phyloP scores from a whole-genome alignment of 441 rosid genomes.

The Macaranga tanarius region DNA sequence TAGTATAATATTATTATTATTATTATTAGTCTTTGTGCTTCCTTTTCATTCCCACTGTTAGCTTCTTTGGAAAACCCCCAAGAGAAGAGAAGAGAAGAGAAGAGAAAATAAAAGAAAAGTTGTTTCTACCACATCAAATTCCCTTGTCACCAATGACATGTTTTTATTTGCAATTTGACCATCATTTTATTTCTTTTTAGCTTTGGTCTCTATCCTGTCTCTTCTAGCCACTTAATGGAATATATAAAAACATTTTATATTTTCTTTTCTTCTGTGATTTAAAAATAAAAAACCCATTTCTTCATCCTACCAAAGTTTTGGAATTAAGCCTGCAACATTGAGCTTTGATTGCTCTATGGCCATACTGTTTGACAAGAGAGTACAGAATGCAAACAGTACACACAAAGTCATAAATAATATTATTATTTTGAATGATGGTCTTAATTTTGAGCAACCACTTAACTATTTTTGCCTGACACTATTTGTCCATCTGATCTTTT shows the following conservation, averaged over 20 bases:
- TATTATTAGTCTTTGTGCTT: too few relatives aligned
- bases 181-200: neutral
- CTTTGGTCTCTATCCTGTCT: neutral
- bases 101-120: too few relatives aligned
- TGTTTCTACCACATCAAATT: too few relatives aligned
- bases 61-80: neutral
- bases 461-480: constrained; percentile 16
- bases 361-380: constrained; percentile 14
- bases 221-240: constrained; percentile 3
- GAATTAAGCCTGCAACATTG: constrained; percentile 10
- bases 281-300: neutral
- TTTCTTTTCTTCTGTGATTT: too few relatives aligned
- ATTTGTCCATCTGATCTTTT: constrained; percentile 9
- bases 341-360: neutral
- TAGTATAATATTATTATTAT: too few relatives aligned
- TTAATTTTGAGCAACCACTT: neutral
- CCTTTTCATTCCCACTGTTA: neutral
- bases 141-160: constrained; percentile 1
- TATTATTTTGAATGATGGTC: neutral
- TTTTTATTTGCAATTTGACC: constrained; percentile 4
- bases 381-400: neutral
- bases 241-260: neutral
- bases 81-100: too few relatives aligned
- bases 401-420: neutral
- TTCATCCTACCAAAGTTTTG: constrained; percentile 13